These are phyloP conservation scores for Tricholoma bakamatsutake DNA, from an alignment of 768 basidiomycete genomes.

Conservation along the genomic window DNA sequence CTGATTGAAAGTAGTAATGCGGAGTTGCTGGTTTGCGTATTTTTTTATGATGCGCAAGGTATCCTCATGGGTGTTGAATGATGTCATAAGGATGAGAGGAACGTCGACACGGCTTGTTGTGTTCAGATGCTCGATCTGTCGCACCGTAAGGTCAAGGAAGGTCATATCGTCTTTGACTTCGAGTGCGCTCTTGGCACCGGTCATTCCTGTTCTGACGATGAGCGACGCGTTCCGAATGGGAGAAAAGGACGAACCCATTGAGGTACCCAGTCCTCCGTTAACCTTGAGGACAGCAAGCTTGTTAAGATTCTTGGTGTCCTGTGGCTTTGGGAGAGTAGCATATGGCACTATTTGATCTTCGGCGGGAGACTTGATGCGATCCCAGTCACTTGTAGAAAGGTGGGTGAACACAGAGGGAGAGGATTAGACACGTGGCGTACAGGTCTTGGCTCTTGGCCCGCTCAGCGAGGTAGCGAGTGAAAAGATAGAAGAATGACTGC, in stretches of 20 bases:
- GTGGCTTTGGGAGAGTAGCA: conserved; percentile 54
- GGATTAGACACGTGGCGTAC: conserved; percentile 38
- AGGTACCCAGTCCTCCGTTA: conserved; percentile 90
- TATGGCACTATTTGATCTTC: conserved; percentile 85
- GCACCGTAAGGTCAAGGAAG: conserved; percentile 90
- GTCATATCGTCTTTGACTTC: conserved; percentile 98
- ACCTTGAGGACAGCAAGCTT: conserved; percentile 95
- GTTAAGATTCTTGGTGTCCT: conserved; percentile 65
- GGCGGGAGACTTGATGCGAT: conserved; percentile 82
- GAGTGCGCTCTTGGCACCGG: conserved; percentile 86
- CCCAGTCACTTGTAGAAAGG: conserved; percentile 62
- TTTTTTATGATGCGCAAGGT: conserved; percentile 96
- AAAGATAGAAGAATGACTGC: conserved; percentile 94
- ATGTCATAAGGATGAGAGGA: conserved; percentile 98
- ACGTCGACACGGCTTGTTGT: conserved; percentile 79
- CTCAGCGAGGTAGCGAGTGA: conserved; percentile 90
- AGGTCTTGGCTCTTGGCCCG: conserved; percentile 83
- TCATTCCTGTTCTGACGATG: conserved; percentile 50
- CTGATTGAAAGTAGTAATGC: conserved; percentile 90
- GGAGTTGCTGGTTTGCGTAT: conserved; percentile 91
- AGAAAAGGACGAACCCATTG: conserved; percentile 55
- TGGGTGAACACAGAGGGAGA: conserved; percentile 6
- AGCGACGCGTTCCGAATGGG: background rate
- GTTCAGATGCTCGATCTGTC: conserved; percentile 96
- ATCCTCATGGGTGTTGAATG: conserved; percentile 97